Conservation (phyloP, 2,329 filamentous ascomycete genomes). For the Fusarium acutatum region DNA sequence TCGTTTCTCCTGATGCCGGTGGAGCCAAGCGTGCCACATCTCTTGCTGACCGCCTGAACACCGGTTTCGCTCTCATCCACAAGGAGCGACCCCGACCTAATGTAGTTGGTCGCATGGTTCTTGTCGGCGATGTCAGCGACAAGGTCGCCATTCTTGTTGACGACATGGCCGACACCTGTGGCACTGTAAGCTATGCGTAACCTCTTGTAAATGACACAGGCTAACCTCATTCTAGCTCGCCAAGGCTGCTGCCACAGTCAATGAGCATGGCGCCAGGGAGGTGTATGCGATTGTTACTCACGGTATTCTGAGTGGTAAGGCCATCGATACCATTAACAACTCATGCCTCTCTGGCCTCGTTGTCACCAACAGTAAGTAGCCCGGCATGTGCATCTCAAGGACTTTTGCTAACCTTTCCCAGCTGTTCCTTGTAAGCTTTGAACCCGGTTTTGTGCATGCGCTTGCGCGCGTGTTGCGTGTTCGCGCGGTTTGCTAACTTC, state of each 20-base stretch:
- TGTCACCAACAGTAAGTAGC: constrained; percentile 79
- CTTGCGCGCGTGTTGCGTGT: not conserved
- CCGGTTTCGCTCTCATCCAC: constrained; percentile 93
- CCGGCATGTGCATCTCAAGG: not conserved
- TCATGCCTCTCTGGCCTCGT: constrained; percentile 81
- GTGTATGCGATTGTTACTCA: constrained; percentile 97
- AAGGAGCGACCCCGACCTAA: constrained; percentile 90
- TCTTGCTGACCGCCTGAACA: constrained; percentile 90
- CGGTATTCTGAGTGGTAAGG: constrained; percentile 87
- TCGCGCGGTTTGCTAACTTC: constrained; percentile 3
- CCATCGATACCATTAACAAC: constrained; percentile 85
- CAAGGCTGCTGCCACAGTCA: constrained; percentile 90
- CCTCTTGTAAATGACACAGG: not conserved
- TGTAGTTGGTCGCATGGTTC: constrained; percentile 88
- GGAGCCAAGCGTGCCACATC: constrained; percentile 94
- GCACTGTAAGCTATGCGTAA: constrained; percentile 62
- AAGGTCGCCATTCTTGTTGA: constrained; percentile 96
- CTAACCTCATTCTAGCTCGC: constrained; percentile 50
- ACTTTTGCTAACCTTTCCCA: constrained; percentile 40
- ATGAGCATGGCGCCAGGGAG: constrained; percentile 84
- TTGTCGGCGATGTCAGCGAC: constrained; percentile 92
- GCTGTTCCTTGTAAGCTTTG: constrained; percentile 47
- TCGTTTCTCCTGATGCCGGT: constrained; percentile 93
- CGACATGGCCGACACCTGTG: constrained; percentile 97
- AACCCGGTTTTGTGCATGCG: not conserved